Conservation (phyloP, 2,329 filamentous ascomycete genomes). For the Fusarium poae region DNA sequence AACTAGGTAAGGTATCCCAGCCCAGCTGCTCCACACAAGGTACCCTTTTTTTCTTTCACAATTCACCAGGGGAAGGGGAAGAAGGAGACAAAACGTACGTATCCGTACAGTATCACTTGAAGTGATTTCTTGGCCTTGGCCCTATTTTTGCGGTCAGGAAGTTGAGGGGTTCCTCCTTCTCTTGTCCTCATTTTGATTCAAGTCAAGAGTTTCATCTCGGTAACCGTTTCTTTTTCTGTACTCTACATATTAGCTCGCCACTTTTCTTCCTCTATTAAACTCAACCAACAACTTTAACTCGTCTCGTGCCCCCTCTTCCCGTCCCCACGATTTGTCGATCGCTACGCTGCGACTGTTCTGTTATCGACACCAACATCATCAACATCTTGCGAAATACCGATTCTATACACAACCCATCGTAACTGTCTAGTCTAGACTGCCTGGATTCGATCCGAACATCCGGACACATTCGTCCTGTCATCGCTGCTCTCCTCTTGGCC, state of each 20-base stretch:
- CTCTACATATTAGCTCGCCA: constrained; percentile 1
- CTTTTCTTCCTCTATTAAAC: constrained; percentile 3
- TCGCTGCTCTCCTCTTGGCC: constrained; percentile 1
- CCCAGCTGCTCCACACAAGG: constrained; percentile 28
- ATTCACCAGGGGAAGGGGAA: constrained; percentile 23
- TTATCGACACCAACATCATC: constrained; percentile 9
- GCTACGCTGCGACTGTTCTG: constrained; percentile 11
- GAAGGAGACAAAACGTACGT: constrained; percentile 2
- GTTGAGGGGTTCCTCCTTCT: constrained; percentile 13
- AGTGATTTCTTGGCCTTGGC: constrained; percentile 37
- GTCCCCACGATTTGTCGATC: constrained; percentile 42
- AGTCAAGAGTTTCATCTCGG: constrained; percentile 14
- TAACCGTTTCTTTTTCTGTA: constrained; percentile 10
- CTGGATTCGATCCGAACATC: constrained; percentile 1
- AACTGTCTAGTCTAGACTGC: constrained; percentile 2
- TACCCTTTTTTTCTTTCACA: constrained; percentile 15
- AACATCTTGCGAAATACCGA: constrained; percentile 10
- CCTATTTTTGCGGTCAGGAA: constrained; percentile 34
- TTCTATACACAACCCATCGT: not conserved
- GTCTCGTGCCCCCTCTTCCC: constrained; percentile 17
- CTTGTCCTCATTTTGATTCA: constrained; percentile 14
- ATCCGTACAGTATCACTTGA: constrained; percentile 34
- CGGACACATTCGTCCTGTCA: constrained; percentile 10
- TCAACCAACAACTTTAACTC: constrained; percentile 34
- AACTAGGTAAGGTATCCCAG: constrained; percentile 11